Conservation (phyloP, 2,329 filamentous ascomycete species). For the Alternaria atra region DNA sequence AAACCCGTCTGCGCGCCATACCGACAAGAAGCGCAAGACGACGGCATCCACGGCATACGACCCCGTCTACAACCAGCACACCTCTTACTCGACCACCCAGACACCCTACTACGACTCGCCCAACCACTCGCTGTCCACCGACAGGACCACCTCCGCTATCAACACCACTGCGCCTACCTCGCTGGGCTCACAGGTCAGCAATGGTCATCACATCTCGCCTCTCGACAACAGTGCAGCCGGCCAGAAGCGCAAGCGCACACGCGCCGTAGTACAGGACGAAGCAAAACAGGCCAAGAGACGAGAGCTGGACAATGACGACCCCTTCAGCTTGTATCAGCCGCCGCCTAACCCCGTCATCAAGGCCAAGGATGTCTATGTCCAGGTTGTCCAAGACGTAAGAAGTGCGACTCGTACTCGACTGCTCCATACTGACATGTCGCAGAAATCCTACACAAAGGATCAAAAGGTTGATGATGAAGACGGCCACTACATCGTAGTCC, state of each 20-base stretch:
- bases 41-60: constrained; percentile 70
- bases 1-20: constrained; percentile 61
- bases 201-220: constrained; percentile 67
- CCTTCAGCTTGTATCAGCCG: constrained; percentile 81
- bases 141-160: constrained; percentile 80
- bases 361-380: constrained; percentile 71
- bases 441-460: constrained; percentile 61
- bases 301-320: constrained; percentile 76
- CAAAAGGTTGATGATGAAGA: constrained; percentile 94
- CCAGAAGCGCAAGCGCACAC: constrained; percentile 89
- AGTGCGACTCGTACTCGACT: neutral
- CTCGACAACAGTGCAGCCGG: constrained; percentile 72
- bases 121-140: constrained; percentile 79
- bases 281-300: constrained; percentile 71
- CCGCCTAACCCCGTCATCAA: constrained; percentile 91
- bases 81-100: constrained; percentile 76
- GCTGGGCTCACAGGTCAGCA: constrained; percentile 71
- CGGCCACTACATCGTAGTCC: constrained; percentile 93
- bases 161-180: constrained; percentile 92
- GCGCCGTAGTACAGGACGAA: constrained; percentile 83
- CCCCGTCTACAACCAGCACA: constrained; percentile 73
- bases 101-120: constrained; percentile 74
- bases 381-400: constrained; percentile 67
- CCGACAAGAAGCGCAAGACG: constrained; percentile 79
- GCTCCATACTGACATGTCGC: constrained; percentile 24